Percentiles rank a stretch among this genome's conserved stretches.
These are phyloP conservation scores for Verticillium isaacii DNA, from an alignment of 2,329 filamentous ascomycete genomes.

Conservation along the genomic window DNA sequence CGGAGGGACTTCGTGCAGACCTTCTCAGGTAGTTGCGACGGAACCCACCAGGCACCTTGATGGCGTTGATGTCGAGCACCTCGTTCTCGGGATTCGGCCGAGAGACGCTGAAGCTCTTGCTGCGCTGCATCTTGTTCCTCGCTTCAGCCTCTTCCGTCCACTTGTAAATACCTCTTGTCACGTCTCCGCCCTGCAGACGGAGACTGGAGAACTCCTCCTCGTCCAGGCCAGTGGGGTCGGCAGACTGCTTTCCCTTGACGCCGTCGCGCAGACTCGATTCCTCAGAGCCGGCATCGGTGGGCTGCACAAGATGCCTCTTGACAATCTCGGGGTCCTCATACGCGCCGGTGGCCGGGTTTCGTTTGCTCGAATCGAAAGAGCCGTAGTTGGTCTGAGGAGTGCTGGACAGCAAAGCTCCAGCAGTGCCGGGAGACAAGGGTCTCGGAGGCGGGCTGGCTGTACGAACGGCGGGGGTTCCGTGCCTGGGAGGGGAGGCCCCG, in stretches of 20 bases:
- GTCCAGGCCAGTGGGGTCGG: conserved; percentile 35
- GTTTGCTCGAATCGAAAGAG: conserved; percentile 71
- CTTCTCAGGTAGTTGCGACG: conserved; percentile 83
- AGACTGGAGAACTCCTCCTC: conserved; percentile 91
- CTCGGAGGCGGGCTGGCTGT: conserved; percentile 50
- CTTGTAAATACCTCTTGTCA: conserved; percentile 90
- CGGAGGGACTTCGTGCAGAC: conserved; percentile 59
- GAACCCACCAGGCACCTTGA: conserved; percentile 92
- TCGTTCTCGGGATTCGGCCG: conserved; percentile 77
- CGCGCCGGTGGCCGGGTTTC: conserved; percentile 44
- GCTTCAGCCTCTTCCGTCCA: conserved; percentile 89
- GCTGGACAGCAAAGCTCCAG: conserved; percentile 36
- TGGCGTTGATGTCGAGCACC: conserved; percentile 78
- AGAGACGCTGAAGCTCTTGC: conserved; percentile 79
- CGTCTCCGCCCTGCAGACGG: conserved; percentile 87
- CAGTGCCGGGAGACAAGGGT: conserved; percentile 32
- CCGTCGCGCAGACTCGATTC: conserved; percentile 38
- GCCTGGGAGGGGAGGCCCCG: conserved; percentile 64
- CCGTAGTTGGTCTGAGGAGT: conserved; percentile 70
- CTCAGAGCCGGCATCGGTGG: conserved; percentile 47
- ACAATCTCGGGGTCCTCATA: conserved; percentile 91
- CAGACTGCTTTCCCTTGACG: conserved; percentile 50
- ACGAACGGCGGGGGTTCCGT: conserved; percentile 60
- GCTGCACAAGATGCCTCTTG: conserved; percentile 79
- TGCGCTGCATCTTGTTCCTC: conserved; percentile 65